Evolutionary conservation across 1,139 yeast genomes (phyloP), one percentile per base, ranked within the genome.

Genomic region (Candida sp.): DNA sequence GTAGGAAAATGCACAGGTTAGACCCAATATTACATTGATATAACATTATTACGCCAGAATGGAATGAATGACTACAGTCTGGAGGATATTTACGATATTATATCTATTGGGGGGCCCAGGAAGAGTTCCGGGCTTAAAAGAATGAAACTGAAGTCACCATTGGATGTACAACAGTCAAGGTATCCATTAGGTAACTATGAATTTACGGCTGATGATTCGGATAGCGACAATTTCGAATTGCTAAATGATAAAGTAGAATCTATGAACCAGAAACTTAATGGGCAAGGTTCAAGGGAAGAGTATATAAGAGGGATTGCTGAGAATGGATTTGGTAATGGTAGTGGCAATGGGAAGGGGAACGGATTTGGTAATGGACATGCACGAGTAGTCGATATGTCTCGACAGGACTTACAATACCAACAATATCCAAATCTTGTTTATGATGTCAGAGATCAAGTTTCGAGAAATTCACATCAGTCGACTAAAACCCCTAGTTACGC

Each of bases 1-100:
- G 19, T 15, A 15, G 19, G 19, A 15, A 15, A 15, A 15, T 15
- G 19, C 19, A 15, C 19, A 15, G 19, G 19, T 15, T 15, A 15
- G 19, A 15, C 19, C 19, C 19, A 15, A 15, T 15, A 15, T 15
- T 15, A 15, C 19, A 15, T 15, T 15, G 19, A 15, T 15, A 15
- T 15, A 15, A 15, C 19, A 15, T 15, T 15, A 15, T 15, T 15
- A 25, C 19, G 34, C 19, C 34, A 12, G 19, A 11, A 32, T 32
- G 34, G 34, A n/a, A 32, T 32, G 34, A 12, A 32, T 3, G 34
- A 32, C n/a, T 32, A n/a, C 19, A 32, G 11, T 32, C 34, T 34
- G 36, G 36, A 34, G 25, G 39, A 37, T 29, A 37, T 37, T 11
- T 37, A 37, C 21, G 34, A 15, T 29, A 30, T 15, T 5, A 37